Conservation (phyloP, 441 rosid species). For the Croton setiger region DNA sequence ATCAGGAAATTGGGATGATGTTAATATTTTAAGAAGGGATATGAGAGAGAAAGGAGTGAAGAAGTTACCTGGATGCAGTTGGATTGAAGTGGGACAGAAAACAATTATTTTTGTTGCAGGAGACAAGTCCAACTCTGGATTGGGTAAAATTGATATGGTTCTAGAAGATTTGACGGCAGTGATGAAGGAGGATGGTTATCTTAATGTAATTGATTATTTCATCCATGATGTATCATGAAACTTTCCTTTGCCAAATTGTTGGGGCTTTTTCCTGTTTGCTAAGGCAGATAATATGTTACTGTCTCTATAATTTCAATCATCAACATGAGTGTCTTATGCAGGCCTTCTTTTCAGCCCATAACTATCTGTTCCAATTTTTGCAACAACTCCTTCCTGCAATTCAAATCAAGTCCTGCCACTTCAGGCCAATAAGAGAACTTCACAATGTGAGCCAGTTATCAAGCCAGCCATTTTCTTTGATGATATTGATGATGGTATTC, state of each 20-base stretch:
- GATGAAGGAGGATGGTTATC: slow-evolving; percentile 36
- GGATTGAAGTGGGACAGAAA: slow-evolving; percentile 65
- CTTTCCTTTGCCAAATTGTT: slow-evolving; percentile 1
- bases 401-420: slow-evolving; percentile 21
- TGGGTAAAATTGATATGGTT: slow-evolving; percentile 33
- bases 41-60: slow-evolving; percentile 81
- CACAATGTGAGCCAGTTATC: slow-evolving; percentile 35
- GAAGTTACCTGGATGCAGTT: slow-evolving; percentile 79
- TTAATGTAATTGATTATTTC: slow-evolving; percentile 27
- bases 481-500: slow-evolving; percentile 51
- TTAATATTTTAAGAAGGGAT: slow-evolving; percentile 56
- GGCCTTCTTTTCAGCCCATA: slow-evolving; percentile 13
- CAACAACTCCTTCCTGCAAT: slow-evolving; percentile 17
- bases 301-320: slow-evolving; percentile 4
- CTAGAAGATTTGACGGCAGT: slow-evolving; percentile 42
- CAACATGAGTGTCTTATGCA: slow-evolving; percentile 20
- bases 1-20: slow-evolving; percentile 75
- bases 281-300: no score
- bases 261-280: background rate
- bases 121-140: slow-evolving; percentile 55
- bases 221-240: slow-evolving; percentile 19
- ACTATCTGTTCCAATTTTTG: slow-evolving; percentile 23
- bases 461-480: slow-evolving; percentile 41
- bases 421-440: slow-evolving; percentile 48
- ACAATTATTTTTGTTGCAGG: slow-evolving; percentile 67